Evolutionary conservation across 345 rosid genomes (phyloP).

Genomic region (Arabidopsis suecica): DNA sequence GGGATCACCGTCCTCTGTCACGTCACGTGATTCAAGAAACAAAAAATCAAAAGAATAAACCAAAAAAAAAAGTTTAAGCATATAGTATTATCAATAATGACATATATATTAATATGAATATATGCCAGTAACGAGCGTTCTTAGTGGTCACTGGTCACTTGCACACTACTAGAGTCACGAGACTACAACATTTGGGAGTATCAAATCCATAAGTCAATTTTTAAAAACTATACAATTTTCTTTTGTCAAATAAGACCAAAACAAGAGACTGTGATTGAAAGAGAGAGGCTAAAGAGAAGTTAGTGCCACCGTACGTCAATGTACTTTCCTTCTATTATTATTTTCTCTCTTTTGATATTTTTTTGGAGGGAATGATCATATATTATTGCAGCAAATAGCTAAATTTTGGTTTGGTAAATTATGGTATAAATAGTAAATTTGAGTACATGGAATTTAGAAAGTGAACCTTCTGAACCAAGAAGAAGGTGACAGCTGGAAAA

Average conservation of each 20-base stretch:
- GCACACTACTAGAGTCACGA: conserved; percentile 43
- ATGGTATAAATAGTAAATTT: conserved; percentile 19
- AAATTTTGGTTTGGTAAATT: conserved; percentile 19
- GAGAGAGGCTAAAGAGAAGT: conserved; percentile 18
- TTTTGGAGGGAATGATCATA: neutral
- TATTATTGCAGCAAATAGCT: neutral
- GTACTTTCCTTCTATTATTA: conserved; percentile 27
- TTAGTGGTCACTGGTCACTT: conserved; percentile 51
- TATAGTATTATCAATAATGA: conserved; percentile 29
- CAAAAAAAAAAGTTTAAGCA: neutral
- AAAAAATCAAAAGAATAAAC: conserved; percentile 35
- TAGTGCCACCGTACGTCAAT: conserved; percentile 38
- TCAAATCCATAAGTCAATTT: conserved; percentile 28
- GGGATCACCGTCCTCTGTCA: conserved; percentile 62
- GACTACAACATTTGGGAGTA: conserved; percentile 37
- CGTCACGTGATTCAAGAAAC: conserved; percentile 58
- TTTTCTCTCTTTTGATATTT: neutral
- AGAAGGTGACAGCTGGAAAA: conserved; percentile 42
- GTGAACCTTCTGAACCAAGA: conserved; percentile 23
- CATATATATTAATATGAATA: conserved; percentile 8
- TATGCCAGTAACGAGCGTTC: conserved; percentile 33
- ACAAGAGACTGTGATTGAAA: conserved; percentile 12
- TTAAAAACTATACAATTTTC: neutral
- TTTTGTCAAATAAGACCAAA: neutral
- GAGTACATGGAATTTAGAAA: conserved; percentile 28